These are phyloP conservation scores for Penicillium sp. DNA, from an alignment of 2,329 filamentous ascomycete species.

Conservation along the genomic window DNA sequence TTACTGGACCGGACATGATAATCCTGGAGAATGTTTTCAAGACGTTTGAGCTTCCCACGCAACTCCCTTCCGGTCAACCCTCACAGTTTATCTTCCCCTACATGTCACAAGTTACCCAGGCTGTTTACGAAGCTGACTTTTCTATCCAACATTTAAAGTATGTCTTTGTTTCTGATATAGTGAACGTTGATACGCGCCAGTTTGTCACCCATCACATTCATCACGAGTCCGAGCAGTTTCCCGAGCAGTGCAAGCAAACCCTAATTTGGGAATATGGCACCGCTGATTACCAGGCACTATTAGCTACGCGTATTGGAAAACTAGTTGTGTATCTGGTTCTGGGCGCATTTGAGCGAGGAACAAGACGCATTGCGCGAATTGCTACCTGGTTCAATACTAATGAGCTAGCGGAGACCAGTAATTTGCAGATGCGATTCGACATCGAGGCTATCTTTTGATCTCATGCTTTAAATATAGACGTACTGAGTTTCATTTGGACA, in stretches of 20 bases:
- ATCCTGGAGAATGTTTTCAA: neutral
- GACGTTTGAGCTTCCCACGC: neutral
- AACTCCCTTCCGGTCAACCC: neutral
- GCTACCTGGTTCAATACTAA: constrained; percentile 3
- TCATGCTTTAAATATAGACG: too few species aligned
- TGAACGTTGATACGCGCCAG: constrained; percentile 3
- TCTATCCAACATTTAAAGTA: neutral
- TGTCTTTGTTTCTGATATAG: constrained; percentile 4
- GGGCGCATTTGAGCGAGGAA: constrained; percentile 5
- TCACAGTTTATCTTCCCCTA: neutral
- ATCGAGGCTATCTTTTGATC: constrained; percentile 2
- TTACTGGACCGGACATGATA: constrained; percentile 1
- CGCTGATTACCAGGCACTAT: constrained; percentile 1
- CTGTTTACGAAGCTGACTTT: neutral
- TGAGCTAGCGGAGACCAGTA: neutral
- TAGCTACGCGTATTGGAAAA: constrained; percentile 10
- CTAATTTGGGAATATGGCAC: neutral
- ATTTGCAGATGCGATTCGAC: constrained; percentile 5
- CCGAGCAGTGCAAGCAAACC: neutral
- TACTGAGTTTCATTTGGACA: too few species aligned
- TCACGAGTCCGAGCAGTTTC: neutral
- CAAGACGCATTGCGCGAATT: constrained; percentile 3
- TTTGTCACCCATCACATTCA: neutral
- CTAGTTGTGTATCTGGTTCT: constrained; percentile 5
- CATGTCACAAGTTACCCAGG: constrained; percentile 2